Evolutionary conservation across 169 alveolate species (phyloP).

Genomic region (Plasmodium gonderi): DNA sequence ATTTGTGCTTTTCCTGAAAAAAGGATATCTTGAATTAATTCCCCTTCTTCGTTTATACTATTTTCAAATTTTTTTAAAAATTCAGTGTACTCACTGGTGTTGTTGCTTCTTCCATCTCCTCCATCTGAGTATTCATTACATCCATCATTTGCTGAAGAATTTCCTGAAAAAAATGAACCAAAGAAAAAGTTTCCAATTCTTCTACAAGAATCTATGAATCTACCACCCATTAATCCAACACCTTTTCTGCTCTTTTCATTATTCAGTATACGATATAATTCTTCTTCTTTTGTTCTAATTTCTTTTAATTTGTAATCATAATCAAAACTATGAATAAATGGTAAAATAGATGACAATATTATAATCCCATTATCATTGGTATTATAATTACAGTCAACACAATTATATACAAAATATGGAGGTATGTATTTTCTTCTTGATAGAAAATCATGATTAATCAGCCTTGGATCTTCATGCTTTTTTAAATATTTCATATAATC

Average conservation of each 20-base stretch:
- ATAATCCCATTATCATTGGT: constrained; percentile 70
- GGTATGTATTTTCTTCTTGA: constrained; percentile 33
- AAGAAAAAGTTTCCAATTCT: constrained; percentile 1
- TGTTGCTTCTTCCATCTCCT: background rate
- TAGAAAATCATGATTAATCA: constrained; percentile 38
- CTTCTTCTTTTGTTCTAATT: constrained; percentile 33
- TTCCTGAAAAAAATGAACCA: background rate
- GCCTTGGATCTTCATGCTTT: constrained; percentile 26
- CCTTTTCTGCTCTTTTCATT: constrained; percentile 9
- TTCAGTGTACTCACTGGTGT: constrained; percentile 63
- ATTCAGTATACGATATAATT: constrained; percentile 34
- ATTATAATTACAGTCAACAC: constrained; percentile 71
- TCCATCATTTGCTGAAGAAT: background rate
- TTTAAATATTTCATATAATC: constrained; percentile 69
- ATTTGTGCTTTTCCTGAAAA: constrained; percentile 69
- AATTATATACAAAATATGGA: constrained; percentile 55
- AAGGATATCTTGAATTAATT: constrained; percentile 54
- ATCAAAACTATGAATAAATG: constrained; percentile 63
- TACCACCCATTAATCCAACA: background rate
- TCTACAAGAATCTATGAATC: constrained; percentile 2
- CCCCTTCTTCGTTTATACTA: constrained; percentile 73
- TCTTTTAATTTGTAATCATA: constrained; percentile 55
- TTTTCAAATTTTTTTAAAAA: constrained; percentile 67
- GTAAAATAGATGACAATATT: constrained; percentile 51
- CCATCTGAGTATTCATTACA: background rate